Base-by-base conservation (phyloP, 768 basidiomycete genomes). In the Kwoniella europaea region DNA sequence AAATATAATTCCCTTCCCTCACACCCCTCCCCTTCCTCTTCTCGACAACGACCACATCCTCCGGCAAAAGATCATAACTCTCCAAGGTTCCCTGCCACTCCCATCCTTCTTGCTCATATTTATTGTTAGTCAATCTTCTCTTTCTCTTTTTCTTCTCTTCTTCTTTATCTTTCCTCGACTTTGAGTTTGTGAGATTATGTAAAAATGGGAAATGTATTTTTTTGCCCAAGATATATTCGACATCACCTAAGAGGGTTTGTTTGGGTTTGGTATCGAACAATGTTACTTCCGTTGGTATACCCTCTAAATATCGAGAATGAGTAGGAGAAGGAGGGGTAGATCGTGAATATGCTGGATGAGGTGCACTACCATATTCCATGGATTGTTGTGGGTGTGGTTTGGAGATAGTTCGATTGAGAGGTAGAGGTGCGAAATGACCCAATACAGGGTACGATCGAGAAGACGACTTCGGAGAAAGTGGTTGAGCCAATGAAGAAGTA, bases 151-250 rank as follows among this genome's bases (percentile, higher is more conserved):
- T 60, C 35, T 35, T 72, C 61, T 62, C 44, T 63, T 6, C 29
- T 2, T 20, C 18, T 43, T 10, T 42, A 5, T 3, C 22, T 35
- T 57, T 67, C 50, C 52, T 50, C 35, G 68, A 64, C 44, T 68
- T 64, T n/a, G 57, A 35, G 35, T 9, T 55, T 57, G 41, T 29
- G 9, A 20, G 67, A 7, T 56, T 35, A 27, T 52, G 27, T 7
- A 79, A 24, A 50, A 79, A 73, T 3, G 76, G 76, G 71, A 80
- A 78, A 44, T 64, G 59, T 13, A 80, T 61, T 55, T 75, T 76
- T 64, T 73, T 74, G 10, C 75, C 75, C 5, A 74, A n/a, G 59
- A 80, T 76, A 42, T 44, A 69, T 53, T 80, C 79, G n/a, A 80
- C 29, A 55, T 80, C 77, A 12, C 24, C 42, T 1, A 80, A 60